Conservation (phyloP, 1,139 yeast genomes). For the Taphrina deformans region DNA sequence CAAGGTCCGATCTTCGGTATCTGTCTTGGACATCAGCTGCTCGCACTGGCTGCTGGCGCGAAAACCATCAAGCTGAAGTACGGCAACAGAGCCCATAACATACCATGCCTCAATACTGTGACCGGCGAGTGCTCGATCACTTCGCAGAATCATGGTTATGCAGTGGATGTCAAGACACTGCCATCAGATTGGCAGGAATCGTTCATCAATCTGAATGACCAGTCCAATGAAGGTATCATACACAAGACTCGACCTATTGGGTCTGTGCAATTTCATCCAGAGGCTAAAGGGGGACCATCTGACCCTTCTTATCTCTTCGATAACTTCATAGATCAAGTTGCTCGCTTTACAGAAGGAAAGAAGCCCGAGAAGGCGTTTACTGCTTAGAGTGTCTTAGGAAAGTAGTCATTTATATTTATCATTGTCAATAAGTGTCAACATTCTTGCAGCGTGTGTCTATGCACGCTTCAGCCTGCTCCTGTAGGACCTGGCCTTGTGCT, state of each 20-base stretch:
- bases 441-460: background rate
- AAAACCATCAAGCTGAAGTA: constrained; percentile 85
- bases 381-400: background rate
- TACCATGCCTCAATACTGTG: constrained; percentile 85
- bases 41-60: constrained; percentile 93
- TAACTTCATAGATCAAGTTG: constrained; percentile 27
- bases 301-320: constrained; percentile 90
- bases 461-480: no score
- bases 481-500: no score
- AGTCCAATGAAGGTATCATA: constrained; percentile 95
- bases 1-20: constrained; percentile 93
- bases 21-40: constrained; percentile 93
- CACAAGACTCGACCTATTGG: constrained; percentile 83
- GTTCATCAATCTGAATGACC: constrained; percentile 89
- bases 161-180: constrained; percentile 80
- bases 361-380: constrained; percentile 22
- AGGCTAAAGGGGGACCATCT: constrained; percentile 97
- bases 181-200: constrained; percentile 77
- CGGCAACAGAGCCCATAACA: constrained; percentile 98
- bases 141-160: constrained; percentile 97
- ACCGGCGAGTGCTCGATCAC: constrained; percentile 96
- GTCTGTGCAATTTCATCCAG: constrained; percentile 98
- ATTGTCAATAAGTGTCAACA: no score
- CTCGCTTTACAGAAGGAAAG: constrained; percentile 19
- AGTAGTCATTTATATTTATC: no score